Base-by-base conservation (phyloP, 139 green algal species). In the Chlamydomonas schloesseri region DNA sequence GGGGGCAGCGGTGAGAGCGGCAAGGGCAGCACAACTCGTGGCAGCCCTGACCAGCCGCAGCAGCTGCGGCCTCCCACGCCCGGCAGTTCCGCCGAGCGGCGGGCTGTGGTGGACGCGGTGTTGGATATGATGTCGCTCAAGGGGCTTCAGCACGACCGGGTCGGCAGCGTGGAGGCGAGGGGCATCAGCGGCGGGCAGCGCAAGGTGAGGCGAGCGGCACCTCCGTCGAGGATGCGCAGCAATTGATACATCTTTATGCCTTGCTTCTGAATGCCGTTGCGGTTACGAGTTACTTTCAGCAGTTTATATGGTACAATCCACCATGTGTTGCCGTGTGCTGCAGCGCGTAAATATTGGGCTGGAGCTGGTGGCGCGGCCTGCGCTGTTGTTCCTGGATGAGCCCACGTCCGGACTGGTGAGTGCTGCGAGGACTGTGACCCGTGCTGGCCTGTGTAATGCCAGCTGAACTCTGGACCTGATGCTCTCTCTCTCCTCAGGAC, bases 341-440 rank as follows among this genome's bases (percentile, higher is more conserved):
- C 31, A 84, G 89, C 89, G 96, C 18, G 91, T 96, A 23, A 96
- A 95, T 87, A 97, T 98, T 29, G 96, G 62, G 0, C 50, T 94
- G 33, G 95, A 97, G 87, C 90, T 97, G 71, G 91, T 95, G 31
- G 73, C 88, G 26, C 91, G 93, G 67, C 96, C 96, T 3, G 87
- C 58, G 23, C 47, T 97, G 55, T 84, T 97, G 64, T 94, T 97
- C 31, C 87, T 98, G 71, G 95, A 98, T 73, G 93, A 98, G 83
- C 94, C 95, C 0, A 98, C 95, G 2, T 89, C 70, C 4, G 92
- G 92, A 1, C 88, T 95, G 64, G 95, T 84, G 64, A 24, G 78
- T 29, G 64, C 29, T 34, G 64, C 64, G 28, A 36, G 9, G 64
- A 37, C 26, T 28, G 64, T n/a, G n/a, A n/a, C n/a, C n/a, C n/a